Base-by-base conservation (phyloP, 305 asterid genomes). In the Fraxinus platypoda region DNA sequence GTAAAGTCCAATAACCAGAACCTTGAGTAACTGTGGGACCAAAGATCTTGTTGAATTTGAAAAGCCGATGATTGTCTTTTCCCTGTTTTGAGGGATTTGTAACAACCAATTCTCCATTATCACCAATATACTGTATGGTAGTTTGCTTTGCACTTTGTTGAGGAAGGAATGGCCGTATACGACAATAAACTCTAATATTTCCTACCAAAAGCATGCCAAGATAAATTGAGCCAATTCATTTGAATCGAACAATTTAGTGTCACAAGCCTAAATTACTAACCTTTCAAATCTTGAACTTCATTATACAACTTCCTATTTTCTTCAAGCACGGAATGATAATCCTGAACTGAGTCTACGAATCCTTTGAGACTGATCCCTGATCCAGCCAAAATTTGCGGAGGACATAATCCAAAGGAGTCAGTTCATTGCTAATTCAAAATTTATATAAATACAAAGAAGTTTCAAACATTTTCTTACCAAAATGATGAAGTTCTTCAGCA, bases 201-300 rank as follows among this genome's bases (percentile, higher is more conserved):
- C 99, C 99, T 95, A 84, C 34, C 46, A 83, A 80, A 78, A 78
- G 74, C 74, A 54, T 84, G 73, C 35, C 75, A 74, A 72, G 30
- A 85, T 49, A 72, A 78, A 83, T 78, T 68, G 78, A 84, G 84
- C 77, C 72, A 82, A 28, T 81, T 72, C 52, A 72, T 43, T 77
- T 80, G 82, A 83, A 78, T 54, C 79, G 35, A 83, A 75, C 78
- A 86, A 46, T 78, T 25, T 28, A 68, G 74, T 72, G 72, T 74
- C 76, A 74, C 41, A 78, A 68, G 59, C 80, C 15, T 76, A 74
- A 79, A 72, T 77, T 57, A 87, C 83, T 76, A 82, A 93, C 99
- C 99, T 95, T 95, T 95, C 89, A 95, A 90, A 88, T 95, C 99
- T 89, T 95, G 99, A 81, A 95, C 97, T 88, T 95, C 97, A 64